Percentiles rank a stretch among this genome's conserved stretches.
Evolutionary conservation across 2,329 filamentous ascomycete species (phyloP).

Genomic region (Cladobotryum mycophilum): DNA sequence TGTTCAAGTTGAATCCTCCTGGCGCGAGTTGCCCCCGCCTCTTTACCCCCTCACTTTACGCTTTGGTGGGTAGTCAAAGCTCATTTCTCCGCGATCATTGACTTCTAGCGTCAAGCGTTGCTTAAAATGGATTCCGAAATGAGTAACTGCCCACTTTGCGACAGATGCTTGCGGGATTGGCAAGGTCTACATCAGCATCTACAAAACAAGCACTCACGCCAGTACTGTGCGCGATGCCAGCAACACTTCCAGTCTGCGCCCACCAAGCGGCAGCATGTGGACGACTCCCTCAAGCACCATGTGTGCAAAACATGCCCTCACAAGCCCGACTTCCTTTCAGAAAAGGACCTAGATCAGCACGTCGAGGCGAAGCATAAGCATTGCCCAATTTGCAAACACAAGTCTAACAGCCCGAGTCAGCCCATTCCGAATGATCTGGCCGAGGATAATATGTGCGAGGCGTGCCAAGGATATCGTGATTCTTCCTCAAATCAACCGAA

Average conservation of each 20-base stretch:
- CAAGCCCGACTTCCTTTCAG: not conserved
- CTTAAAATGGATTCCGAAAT: too few relatives aligned
- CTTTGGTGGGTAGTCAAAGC: too few relatives aligned
- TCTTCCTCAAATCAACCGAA: constrained; percentile 11
- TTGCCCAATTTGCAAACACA: constrained; percentile 5
- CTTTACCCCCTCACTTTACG: too few relatives aligned
- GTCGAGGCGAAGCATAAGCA: constrained; percentile 3
- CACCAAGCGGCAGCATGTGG: constrained; percentile 7
- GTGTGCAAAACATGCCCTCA: constrained; percentile 6
- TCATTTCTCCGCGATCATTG: too few relatives aligned
- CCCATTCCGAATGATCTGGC: constrained; percentile 10
- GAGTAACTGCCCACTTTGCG: too few relatives aligned
- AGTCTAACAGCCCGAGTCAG: not conserved
- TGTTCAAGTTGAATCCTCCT: too few relatives aligned
- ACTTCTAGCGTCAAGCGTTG: too few relatives aligned
- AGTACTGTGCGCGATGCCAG: constrained; percentile 8
- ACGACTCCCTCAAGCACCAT: constrained; percentile 5
- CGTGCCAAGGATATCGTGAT: constrained; percentile 7
- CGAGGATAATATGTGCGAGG: constrained; percentile 13
- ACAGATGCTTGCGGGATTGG: too few relatives aligned
- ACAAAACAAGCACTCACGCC: too few relatives aligned
- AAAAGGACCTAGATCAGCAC: constrained; percentile 9
- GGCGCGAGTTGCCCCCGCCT: too few relatives aligned
- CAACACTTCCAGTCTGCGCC: not conserved
- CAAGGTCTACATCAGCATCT: too few relatives aligned